A percentile compares a stretch with the other conserved stretches of the same genome.
phyloP scores from a whole-genome alignment of 2,329 filamentous ascomycete species.

The Herpotrichia juniperi region DNA sequence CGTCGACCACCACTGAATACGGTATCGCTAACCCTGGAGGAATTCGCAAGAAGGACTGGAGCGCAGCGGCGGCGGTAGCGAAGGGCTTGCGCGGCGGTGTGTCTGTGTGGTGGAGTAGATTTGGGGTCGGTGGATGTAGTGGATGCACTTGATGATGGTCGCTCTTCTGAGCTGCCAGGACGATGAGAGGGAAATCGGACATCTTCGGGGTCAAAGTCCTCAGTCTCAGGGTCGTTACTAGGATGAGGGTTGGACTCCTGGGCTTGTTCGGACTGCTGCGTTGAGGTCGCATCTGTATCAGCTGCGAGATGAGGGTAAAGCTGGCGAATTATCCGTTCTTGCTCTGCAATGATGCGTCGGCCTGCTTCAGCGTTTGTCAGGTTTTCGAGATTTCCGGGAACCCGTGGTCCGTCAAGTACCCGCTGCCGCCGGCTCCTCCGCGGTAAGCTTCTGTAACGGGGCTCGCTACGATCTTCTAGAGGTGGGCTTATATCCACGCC shows the following conservation, averaged over 20 bases:
- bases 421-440: constrained; percentile 48
- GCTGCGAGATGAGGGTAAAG: constrained; percentile 52
- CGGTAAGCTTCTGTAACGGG: constrained; percentile 54
- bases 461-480: constrained; percentile 68
- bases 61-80: constrained; percentile 56
- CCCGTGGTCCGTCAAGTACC: constrained; percentile 36
- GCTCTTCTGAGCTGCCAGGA: constrained; percentile 22
- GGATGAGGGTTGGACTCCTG: constrained; percentile 12
- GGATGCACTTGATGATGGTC: constrained; percentile 19
- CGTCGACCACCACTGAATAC: constrained; percentile 50
- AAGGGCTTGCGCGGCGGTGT: constrained; percentile 43
- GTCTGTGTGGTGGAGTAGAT: constrained; percentile 33
- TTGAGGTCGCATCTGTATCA: background rate
- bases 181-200: constrained; percentile 38
- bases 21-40: constrained; percentile 54
- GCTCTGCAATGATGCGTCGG: constrained; percentile 52
- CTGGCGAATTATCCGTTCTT: constrained; percentile 54
- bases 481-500: constrained; percentile 74
- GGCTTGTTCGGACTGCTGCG: constrained; percentile 12
- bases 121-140: constrained; percentile 37
- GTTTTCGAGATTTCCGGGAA: constrained; percentile 40
- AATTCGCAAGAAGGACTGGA: constrained; percentile 51
- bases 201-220: constrained; percentile 47
- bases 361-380: constrained; percentile 37
- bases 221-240: constrained; percentile 37